Evolutionary conservation across 106 monocot genomes (phyloP).

Genomic region (Acorus gramineus): DNA sequence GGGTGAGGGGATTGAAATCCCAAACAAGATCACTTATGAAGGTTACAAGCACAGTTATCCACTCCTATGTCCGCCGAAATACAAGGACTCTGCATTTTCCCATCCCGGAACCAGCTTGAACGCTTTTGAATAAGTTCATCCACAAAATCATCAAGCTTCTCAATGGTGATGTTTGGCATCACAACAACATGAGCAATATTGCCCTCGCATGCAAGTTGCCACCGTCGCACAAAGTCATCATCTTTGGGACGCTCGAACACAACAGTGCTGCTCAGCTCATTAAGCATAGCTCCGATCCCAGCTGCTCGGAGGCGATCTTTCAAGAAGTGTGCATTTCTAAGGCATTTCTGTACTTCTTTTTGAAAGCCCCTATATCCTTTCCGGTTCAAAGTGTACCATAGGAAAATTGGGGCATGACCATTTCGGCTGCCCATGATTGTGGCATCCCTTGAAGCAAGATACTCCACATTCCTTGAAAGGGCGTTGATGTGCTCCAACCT

Average conservation of each 20-base stretch:
- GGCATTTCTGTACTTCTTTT: slow-evolving; percentile 6
- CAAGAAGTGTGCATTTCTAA: slow-evolving; percentile 2
- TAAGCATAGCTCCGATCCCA: slow-evolving; percentile 7
- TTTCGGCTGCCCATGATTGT: slow-evolving; percentile 11
- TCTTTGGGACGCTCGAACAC: slow-evolving; percentile 8
- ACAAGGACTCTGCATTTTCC: background rate
- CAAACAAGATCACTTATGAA: background rate
- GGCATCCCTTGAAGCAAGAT: slow-evolving; percentile 4
- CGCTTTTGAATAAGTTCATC: background rate
- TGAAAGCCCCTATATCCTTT: slow-evolving; percentile 1
- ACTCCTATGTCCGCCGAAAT: slow-evolving; percentile 1
- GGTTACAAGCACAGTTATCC: background rate
- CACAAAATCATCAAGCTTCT: slow-evolving; percentile 6
- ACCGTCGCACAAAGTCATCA: slow-evolving; percentile 3
- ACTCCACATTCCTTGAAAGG: slow-evolving; percentile 3
- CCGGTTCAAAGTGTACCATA: slow-evolving; percentile 2
- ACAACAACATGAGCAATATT: slow-evolving; percentile 9
- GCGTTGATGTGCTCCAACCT: slow-evolving; percentile 2
- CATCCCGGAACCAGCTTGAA: background rate
- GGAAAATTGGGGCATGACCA: slow-evolving; percentile 11
- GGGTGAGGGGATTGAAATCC: no score
- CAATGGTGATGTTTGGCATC: slow-evolving; percentile 1
- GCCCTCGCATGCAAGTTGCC: slow-evolving; percentile 12
- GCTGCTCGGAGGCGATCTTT: slow-evolving; percentile 1
- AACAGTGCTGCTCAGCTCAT: slow-evolving; percentile 8